Evolutionary conservation across 495 filamentous ascomycete genomes (phyloP).

Genomic region (Trichoderma gamsii): DNA sequence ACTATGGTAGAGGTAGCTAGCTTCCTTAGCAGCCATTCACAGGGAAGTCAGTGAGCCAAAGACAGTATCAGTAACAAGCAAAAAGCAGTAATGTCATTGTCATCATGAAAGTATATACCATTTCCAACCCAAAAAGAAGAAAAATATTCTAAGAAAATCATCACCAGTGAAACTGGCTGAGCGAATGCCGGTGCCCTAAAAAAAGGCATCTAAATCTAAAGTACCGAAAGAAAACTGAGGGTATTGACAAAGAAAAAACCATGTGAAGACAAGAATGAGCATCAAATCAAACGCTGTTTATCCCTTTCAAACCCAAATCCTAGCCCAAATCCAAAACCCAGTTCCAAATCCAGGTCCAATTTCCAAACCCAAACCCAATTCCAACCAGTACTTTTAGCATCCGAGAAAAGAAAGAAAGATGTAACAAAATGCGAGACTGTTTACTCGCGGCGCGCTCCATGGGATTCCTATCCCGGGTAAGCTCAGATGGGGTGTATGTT

Average conservation of each 20-base stretch:
- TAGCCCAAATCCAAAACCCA: neutral
- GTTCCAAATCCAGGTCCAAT: too few species aligned
- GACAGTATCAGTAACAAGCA: too few species aligned
- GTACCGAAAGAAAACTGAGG: neutral
- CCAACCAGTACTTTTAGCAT: too few species aligned
- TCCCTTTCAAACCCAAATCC: neutral
- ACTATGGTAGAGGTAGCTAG: too few species aligned
- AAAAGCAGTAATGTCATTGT: neutral
- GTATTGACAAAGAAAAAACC: neutral
- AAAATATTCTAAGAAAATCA: neutral
- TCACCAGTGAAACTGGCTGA: constrained; percentile 9
- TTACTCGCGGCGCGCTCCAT: neutral
- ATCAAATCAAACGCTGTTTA: neutral
- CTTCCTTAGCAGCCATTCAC: too few species aligned
- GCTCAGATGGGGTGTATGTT: neutral
- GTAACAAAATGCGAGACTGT: constrained; percentile 2
- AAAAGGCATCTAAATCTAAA: constrained; percentile 1
- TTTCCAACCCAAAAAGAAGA: neutral
- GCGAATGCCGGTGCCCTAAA: neutral
- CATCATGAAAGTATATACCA: neutral
- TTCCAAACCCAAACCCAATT: too few species aligned
- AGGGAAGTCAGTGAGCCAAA: too few species aligned
- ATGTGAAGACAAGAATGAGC: neutral
- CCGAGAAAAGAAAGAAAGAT: neutral
- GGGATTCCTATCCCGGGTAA: neutral